Evolutionary conservation across 2,329 filamentous ascomycete species (phyloP), one percentile per base, ranked within the genome.

Genomic region (Cladobotryum protrusum): DNA sequence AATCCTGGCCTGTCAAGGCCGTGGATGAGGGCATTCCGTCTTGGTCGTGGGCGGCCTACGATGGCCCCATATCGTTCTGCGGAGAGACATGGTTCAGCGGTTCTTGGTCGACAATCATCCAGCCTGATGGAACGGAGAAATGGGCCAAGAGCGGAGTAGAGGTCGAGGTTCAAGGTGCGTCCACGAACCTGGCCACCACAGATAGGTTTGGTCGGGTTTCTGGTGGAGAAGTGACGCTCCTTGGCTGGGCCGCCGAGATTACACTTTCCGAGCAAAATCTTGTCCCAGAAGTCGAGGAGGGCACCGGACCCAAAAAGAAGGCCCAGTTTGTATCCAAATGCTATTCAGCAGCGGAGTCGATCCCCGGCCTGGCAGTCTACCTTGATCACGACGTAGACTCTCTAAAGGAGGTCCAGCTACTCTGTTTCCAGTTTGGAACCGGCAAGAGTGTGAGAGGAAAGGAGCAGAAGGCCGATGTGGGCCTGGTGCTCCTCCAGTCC

Each of bases 21-120:
- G 24, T 33, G 6, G 42, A 44, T 34, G 42, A 44, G 17, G 42
- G 18, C 14, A 44, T 44, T 5, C 42, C 42, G 19, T 46, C 43
- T 11, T 46, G 43, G 43, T 35, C 43, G 11, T 46, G 43, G 43
- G 17, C 43, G 5, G 42, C 42, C 9, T 24, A 44, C 17, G 20
- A 44, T 34, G 42, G 42, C 1, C 20, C 20, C 13, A 33, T 44
- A 15, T 29, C 8, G 11, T 44, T 44, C 42, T 34, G 24, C 19
- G 42, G 42, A n/a, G 42, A 44, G 29, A 18, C 42, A n/a, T 44
- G 42, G 42, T 44, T 44, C 19, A 34, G 19, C 29, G 42, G 42
- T 14, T 13, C 20, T 8, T 44, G 42, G 42, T 15, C 42, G 20
- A 44, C 19, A 7, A 24, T 34, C 24, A 32, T 44, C 14, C 20